Conservation (phyloP, 2,329 filamentous ascomycete species). For the Aspergillus pseudoviridinutans region DNA sequence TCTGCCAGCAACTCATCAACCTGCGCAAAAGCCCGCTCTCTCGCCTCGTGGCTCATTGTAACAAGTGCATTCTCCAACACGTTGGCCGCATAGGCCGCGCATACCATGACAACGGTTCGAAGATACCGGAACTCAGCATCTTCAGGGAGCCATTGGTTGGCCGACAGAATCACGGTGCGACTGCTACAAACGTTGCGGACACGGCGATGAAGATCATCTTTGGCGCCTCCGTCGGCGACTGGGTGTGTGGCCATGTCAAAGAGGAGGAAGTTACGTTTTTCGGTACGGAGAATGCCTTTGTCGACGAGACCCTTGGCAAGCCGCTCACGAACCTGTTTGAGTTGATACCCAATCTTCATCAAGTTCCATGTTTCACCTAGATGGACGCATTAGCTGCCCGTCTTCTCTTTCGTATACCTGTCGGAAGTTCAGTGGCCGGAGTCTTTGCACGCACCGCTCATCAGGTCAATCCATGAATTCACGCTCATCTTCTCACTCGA, state of each 20-base stretch:
- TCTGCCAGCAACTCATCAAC: slow-evolving; percentile 94
- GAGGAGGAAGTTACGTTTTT: slow-evolving; percentile 98
- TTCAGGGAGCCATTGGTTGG: slow-evolving; percentile 86
- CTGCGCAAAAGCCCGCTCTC: slow-evolving; percentile 92
- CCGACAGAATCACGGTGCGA: slow-evolving; percentile 84
- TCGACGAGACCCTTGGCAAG: slow-evolving; percentile 96
- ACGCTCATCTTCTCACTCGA: slow-evolving; percentile 99
- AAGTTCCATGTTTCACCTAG: slow-evolving; percentile 98
- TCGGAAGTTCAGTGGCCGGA: background rate
- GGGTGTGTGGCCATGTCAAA: slow-evolving; percentile 99
- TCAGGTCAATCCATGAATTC: slow-evolving; percentile 96
- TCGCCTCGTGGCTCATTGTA: slow-evolving; percentile 86
- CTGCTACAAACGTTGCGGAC: slow-evolving; percentile 90
- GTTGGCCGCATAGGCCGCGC: slow-evolving; percentile 95
- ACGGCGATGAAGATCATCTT: slow-evolving; percentile 91
- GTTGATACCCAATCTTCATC: slow-evolving; percentile 99
- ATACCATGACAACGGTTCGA: slow-evolving; percentile 92
- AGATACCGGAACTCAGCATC: slow-evolving; percentile 91
- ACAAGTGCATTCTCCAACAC: slow-evolving; percentile 97
- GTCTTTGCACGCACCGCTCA: slow-evolving; percentile 69
- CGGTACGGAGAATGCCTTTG: slow-evolving; percentile 96
- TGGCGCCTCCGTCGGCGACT: slow-evolving; percentile 91
- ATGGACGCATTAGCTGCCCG: slow-evolving; percentile 9
- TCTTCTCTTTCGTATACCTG: background rate
- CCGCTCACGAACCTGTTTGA: slow-evolving; percentile 97